Percentiles rank a stretch among this genome's conserved stretches.
phyloP scores from a whole-genome alignment of 2,329 filamentous ascomycete species.

The Parasarocladium wereldwijsianum region DNA sequence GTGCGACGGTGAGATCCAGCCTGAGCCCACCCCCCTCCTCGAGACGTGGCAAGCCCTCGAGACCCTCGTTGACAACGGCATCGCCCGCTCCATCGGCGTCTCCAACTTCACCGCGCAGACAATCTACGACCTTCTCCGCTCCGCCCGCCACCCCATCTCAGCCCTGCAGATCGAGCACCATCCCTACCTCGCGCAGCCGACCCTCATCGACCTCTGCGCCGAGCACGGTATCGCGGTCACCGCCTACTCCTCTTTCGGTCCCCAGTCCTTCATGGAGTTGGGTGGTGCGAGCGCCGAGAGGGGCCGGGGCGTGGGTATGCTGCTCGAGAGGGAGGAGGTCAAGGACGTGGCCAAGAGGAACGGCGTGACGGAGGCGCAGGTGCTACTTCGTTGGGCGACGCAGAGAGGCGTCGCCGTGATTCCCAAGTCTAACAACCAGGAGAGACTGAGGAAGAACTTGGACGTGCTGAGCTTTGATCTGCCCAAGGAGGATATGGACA shows the following conservation, averaged over 20 bases:
- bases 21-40: slow-evolving; percentile 49
- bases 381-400: slow-evolving; percentile 53
- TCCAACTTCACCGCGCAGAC: slow-evolving; percentile 57
- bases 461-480: slow-evolving; percentile 41
- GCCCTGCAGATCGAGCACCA: slow-evolving; percentile 55
- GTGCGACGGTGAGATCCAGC: slow-evolving; percentile 29
- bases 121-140: slow-evolving; percentile 45
- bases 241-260: slow-evolving; percentile 53
- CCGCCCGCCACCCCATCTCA: slow-evolving; percentile 37
- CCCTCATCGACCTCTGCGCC: slow-evolving; percentile 40
- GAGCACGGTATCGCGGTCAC: slow-evolving; percentile 43
- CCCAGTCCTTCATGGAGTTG: slow-evolving; percentile 26
- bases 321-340: slow-evolving; percentile 23
- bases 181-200: slow-evolving; percentile 48
- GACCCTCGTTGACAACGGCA: slow-evolving; percentile 46
- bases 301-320: too few species aligned
- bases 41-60: slow-evolving; percentile 74
- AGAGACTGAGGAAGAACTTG: slow-evolving; percentile 37
- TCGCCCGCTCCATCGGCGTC: slow-evolving; percentile 59
- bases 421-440: slow-evolving; percentile 43
- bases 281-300: slow-evolving; percentile 12
- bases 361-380: slow-evolving; percentile 46
- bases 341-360: slow-evolving; percentile 37
- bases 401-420: slow-evolving; percentile 49
- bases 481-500: slow-evolving; percentile 35